phyloP scores from a whole-genome alignment of 306 rosid species.

The Cicer arietinum region DNA sequence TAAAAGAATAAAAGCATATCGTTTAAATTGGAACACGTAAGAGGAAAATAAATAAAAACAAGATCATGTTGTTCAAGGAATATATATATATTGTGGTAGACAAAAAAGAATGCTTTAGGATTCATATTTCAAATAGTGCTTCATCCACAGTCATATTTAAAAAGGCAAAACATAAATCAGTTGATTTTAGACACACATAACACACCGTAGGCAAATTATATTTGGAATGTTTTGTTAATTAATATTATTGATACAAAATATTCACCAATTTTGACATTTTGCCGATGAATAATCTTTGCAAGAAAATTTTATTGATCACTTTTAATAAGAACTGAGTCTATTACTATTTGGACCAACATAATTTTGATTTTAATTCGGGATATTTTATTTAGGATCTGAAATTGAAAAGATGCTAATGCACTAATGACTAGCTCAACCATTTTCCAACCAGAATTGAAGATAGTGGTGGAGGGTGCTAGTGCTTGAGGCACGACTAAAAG shows the following conservation, averaged over 20 bases:
- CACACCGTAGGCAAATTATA: background rate
- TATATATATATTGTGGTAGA: conserved; percentile 31
- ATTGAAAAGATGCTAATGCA: conserved; percentile 55
- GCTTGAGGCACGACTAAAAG: conserved; percentile 48
- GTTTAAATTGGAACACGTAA: conserved; percentile 39
- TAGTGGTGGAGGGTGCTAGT: conserved; percentile 48
- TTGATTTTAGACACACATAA: background rate
- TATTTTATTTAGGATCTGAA: conserved; percentile 31
- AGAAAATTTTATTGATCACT: too few relatives aligned
- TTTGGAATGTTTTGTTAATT: too few relatives aligned
- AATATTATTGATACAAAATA: too few relatives aligned
- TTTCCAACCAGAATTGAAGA: conserved; percentile 49
- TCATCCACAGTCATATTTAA: conserved; percentile 42
- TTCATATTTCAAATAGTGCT: conserved; percentile 37
- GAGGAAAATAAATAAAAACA: conserved; percentile 4
- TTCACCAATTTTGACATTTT: too few relatives aligned
- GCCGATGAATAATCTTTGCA: too few relatives aligned
- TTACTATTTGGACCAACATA: too few relatives aligned
- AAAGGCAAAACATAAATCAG: conserved; percentile 31
- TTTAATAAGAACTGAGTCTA: too few relatives aligned
- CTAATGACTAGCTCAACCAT: conserved; percentile 39
- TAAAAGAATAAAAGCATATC: conserved; percentile 29
- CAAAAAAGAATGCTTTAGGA: conserved; percentile 33
- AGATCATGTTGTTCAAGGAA: conserved; percentile 33
- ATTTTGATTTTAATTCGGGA: conserved; percentile 34